Percentiles rank a stretch among this genome's conserved stretches.
phyloP scores from a whole-genome alignment of 371 early-diverging fungal genomes.

The Batrachochytrium dendrobatidis region DNA sequence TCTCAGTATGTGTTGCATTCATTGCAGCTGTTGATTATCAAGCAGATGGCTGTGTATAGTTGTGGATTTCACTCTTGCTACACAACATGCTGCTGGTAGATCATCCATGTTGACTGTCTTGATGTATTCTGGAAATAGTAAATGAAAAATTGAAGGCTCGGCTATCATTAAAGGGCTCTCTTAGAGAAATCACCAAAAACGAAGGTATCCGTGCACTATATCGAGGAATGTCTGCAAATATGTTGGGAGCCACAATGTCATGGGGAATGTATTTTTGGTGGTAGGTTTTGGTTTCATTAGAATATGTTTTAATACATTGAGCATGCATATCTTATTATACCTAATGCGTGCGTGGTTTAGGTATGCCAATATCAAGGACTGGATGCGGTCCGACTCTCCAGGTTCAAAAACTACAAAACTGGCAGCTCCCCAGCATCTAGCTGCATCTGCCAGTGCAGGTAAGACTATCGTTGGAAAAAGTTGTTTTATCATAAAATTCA shows the following conservation, averaged over 20 bases:
- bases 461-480: not conserved
- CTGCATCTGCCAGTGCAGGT: conserved; percentile 74
- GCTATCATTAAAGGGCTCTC: not conserved
- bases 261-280: conserved; percentile 96
- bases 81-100: too few species aligned
- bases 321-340: not conserved
- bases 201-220: conserved; percentile 70
- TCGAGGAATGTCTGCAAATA: conserved; percentile 80
- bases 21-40: not conserved
- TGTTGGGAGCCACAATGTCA: conserved; percentile 83
- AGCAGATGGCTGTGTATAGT: not conserved
- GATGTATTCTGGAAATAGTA: too few species aligned
- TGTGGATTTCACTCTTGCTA: not conserved
- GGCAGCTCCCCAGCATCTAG: conserved; percentile 61
- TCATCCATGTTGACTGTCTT: too few species aligned
- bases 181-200: conserved; percentile 25
- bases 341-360: too few species aligned
- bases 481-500: too few species aligned
- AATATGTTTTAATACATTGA: not conserved
- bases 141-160: not conserved
- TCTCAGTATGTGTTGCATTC: not conserved
- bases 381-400: conserved; percentile 42
- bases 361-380: conserved; percentile 67
- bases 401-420: conserved; percentile 15
- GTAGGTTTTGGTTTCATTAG: conserved; percentile 38